phyloP scores from a whole-genome alignment of 257 asterid species.

The Jaltomata sinuosa region DNA sequence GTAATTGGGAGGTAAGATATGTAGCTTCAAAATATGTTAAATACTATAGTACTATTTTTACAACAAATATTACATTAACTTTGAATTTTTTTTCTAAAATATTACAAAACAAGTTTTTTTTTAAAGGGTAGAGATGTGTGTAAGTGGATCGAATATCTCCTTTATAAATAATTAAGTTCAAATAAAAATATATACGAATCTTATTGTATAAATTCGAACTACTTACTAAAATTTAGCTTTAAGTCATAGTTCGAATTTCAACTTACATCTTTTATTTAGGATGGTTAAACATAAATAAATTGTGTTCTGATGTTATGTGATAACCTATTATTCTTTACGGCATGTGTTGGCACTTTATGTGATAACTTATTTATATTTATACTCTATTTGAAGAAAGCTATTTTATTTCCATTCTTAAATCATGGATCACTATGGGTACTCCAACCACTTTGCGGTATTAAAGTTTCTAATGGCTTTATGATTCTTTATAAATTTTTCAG shows the following conservation, averaged over 20 bases:
- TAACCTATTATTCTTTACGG: neutral
- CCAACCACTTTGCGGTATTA: too few species aligned
- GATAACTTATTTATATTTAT: neutral
- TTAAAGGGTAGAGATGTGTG: neutral
- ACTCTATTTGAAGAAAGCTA: too few species aligned
- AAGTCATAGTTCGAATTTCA: neutral
- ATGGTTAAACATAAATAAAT: slow-evolving; percentile 8
- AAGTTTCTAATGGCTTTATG: too few species aligned
- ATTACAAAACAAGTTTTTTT: neutral
- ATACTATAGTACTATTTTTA: neutral
- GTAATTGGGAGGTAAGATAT: neutral
- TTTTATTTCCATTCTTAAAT: too few species aligned
- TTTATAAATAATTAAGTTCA: neutral
- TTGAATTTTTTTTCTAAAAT: neutral
- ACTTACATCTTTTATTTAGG: neutral
- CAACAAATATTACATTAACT: neutral
- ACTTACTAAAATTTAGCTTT: neutral
- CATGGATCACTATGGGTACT: too few species aligned
- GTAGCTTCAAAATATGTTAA: neutral
- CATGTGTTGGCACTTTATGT: slow-evolving; percentile 7
- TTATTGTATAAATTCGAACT: neutral
- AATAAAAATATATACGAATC: neutral
- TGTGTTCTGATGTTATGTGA: slow-evolving; percentile 2
- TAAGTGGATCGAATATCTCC: neutral
- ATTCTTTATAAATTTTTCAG: too few species aligned